These are phyloP conservation scores for Penicillium antarcticum DNA, from an alignment of 495 filamentous ascomycete genomes.

Conservation along the genomic window DNA sequence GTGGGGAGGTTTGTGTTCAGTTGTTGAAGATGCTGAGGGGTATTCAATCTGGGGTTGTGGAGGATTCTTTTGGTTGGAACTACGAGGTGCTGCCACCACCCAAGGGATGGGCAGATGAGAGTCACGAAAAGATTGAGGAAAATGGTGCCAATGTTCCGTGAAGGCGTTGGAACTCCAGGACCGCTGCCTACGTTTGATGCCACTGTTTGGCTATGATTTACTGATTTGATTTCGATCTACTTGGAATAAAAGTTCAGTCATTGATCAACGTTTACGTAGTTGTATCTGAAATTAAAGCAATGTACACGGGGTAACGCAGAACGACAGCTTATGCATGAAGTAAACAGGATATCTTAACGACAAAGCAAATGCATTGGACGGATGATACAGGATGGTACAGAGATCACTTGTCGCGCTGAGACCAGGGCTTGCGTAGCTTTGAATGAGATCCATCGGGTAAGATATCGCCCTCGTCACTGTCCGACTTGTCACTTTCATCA, in stretches of 20 bases:
- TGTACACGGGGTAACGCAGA: not conserved
- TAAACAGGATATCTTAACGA: not conserved
- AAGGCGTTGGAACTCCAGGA: not conserved
- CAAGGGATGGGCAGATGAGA: slow-evolving; percentile 27
- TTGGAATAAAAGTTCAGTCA: not conserved
- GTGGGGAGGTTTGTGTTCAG: slow-evolving; percentile 65
- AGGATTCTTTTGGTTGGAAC: slow-evolving; percentile 75
- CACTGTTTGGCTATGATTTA: too few species aligned
- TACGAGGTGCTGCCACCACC: slow-evolving; percentile 33
- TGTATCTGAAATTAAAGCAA: not conserved
- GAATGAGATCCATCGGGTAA: slow-evolving; percentile 8
- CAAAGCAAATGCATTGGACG: not conserved
- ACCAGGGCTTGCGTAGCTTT: slow-evolving; percentile 5
- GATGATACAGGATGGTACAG: not conserved
- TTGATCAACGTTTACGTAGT: not conserved
- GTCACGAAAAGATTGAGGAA: slow-evolving; percentile 18
- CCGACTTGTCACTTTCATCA: slow-evolving; percentile 7
- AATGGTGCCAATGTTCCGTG: slow-evolving; percentile 29
- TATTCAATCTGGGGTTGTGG: slow-evolving; percentile 75
- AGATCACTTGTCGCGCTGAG: not conserved
- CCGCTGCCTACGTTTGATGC: too few species aligned
- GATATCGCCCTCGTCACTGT: slow-evolving; percentile 13
- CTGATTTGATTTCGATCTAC: not conserved
- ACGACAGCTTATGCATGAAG: not conserved
- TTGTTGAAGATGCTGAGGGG: slow-evolving; percentile 75